Evolutionary conservation across 352 stramenopile genomes (phyloP).

Genomic region (Phytophthora cryptogea): DNA sequence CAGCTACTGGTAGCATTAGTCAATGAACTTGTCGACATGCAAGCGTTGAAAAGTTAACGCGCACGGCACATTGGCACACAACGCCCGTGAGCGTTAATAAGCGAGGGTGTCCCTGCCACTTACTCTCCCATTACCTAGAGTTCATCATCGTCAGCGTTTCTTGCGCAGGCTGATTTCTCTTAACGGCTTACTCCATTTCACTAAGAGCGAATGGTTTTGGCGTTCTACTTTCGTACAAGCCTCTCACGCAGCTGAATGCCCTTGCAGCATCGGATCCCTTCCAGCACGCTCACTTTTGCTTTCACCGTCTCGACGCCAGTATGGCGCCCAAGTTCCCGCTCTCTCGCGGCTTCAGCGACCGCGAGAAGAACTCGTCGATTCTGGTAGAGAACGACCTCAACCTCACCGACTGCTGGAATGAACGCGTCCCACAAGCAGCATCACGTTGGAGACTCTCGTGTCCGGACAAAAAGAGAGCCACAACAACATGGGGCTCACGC

Average conservation of each 20-base stretch:
- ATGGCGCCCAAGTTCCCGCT: slow-evolving; percentile 16
- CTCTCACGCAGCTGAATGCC: background rate
- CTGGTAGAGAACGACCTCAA: slow-evolving; percentile 19
- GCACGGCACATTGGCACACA: too few species aligned
- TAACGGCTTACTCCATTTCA: slow-evolving; percentile 9
- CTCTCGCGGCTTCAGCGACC: background rate
- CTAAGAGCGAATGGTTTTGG: slow-evolving; percentile 2
- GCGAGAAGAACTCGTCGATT: slow-evolving; percentile 21
- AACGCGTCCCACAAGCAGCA: background rate
- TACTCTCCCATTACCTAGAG: background rate
- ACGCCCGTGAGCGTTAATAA: too few species aligned
- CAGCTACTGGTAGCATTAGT: too few species aligned
- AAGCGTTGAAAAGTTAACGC: background rate
- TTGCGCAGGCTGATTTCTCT: slow-evolving; percentile 19
- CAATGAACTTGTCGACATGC: too few species aligned
- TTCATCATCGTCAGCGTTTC: slow-evolving; percentile 6
- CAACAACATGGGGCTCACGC: slow-evolving; percentile 11
- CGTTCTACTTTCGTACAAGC: slow-evolving; percentile 15
- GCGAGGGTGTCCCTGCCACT: background rate
- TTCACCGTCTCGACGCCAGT: slow-evolving; percentile 7
- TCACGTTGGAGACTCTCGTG: slow-evolving; percentile 13
- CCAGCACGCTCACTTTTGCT: slow-evolving; percentile 8
- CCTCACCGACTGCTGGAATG: slow-evolving; percentile 18
- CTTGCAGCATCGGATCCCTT: slow-evolving; percentile 4
- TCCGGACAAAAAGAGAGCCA: slow-evolving; percentile 7